A percentile compares a stretch with the other conserved stretches of the same genome.
These are phyloP conservation scores for Sphagnum contortum DNA, from an alignment of 225 moss, liverwort and hornwort species.

Conservation along the genomic window DNA sequence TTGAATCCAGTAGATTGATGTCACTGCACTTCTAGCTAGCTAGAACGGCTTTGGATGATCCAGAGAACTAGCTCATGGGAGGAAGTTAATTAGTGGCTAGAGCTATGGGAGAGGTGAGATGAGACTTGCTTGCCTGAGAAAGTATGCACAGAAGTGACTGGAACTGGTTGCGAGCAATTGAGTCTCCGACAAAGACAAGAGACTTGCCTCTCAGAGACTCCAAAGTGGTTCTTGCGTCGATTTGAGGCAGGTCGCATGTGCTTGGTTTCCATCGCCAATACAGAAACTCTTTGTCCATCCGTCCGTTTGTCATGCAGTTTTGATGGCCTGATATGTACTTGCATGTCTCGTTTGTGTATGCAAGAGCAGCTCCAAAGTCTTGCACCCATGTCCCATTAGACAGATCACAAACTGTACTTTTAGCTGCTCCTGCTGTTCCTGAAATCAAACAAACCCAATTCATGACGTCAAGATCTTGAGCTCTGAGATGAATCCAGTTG, in stretches of 20 bases:
- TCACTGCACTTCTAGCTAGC: too few species aligned
- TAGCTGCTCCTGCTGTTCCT: too few species aligned
- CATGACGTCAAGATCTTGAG: too few species aligned
- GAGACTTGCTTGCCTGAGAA: conserved; percentile 34
- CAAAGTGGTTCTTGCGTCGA: conserved; percentile 38
- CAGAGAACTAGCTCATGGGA: too few species aligned
- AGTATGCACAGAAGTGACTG: conserved; percentile 77
- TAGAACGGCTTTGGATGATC: too few species aligned
- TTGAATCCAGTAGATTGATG: background rate
- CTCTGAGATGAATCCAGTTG: too few species aligned
- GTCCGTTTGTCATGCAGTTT: conserved; percentile 66
- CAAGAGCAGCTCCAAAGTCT: conserved; percentile 28
- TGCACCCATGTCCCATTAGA: conserved; percentile 68
- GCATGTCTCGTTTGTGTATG: conserved; percentile 57
- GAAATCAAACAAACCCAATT: too few species aligned
- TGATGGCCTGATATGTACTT: conserved; percentile 35
- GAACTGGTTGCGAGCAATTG: conserved; percentile 80
- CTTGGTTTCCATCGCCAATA: conserved; percentile 81
- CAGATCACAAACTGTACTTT: conserved; percentile 32
- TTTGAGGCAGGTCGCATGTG: conserved; percentile 51
- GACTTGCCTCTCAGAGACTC: conserved; percentile 35
- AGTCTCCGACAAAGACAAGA: conserved; percentile 76
- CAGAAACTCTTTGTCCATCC: conserved; percentile 43
- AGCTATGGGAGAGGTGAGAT: background rate
- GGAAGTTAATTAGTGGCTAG: too few species aligned